Evolutionary conservation across 2,329 filamentous ascomycete genomes (phyloP).

Genomic region (Pseudopyricularia javanii): DNA sequence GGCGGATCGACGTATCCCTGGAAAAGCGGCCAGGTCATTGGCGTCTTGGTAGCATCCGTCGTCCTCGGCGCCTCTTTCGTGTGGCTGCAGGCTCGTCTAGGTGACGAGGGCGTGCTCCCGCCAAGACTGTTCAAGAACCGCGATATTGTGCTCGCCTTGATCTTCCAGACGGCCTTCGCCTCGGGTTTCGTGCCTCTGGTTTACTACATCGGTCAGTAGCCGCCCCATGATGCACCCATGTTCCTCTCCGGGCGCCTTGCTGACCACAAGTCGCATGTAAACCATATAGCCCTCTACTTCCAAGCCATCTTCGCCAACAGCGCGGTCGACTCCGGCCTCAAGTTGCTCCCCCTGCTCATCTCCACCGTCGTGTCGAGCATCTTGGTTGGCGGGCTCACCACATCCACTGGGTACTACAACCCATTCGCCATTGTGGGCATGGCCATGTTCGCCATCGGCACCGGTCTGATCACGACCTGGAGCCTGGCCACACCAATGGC

Average conservation of each 20-base stretch:
- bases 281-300: slow-evolving; percentile 41
- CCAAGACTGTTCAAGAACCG: slow-evolving; percentile 34
- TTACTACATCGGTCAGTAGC: slow-evolving; percentile 37
- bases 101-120: slow-evolving; percentile 35
- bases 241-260: not conserved
- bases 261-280: not conserved
- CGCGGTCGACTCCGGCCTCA: slow-evolving; percentile 42
- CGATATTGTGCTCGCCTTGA: slow-evolving; percentile 21
- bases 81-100: slow-evolving; percentile 28
- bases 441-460: slow-evolving; percentile 27
- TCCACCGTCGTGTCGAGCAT: slow-evolving; percentile 27
- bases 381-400: slow-evolving; percentile 10
- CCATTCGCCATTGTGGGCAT: slow-evolving; percentile 14
- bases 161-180: slow-evolving; percentile 35
- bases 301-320: slow-evolving; percentile 38
- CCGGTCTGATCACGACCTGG: slow-evolving; percentile 42
- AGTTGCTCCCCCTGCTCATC: slow-evolving; percentile 39
- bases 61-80: slow-evolving; percentile 33
- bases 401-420: slow-evolving; percentile 11
- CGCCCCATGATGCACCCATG: not conserved
- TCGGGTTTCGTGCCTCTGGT: slow-evolving; percentile 39
- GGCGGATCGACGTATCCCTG: slow-evolving; percentile 40
- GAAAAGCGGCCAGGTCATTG: slow-evolving; percentile 34
- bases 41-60: slow-evolving; percentile 35
- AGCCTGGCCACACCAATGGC: slow-evolving; percentile 26